Evolutionary conservation across 495 filamentous ascomycete genomes (phyloP).

Genomic region (Penicillium coprophilum): DNA sequence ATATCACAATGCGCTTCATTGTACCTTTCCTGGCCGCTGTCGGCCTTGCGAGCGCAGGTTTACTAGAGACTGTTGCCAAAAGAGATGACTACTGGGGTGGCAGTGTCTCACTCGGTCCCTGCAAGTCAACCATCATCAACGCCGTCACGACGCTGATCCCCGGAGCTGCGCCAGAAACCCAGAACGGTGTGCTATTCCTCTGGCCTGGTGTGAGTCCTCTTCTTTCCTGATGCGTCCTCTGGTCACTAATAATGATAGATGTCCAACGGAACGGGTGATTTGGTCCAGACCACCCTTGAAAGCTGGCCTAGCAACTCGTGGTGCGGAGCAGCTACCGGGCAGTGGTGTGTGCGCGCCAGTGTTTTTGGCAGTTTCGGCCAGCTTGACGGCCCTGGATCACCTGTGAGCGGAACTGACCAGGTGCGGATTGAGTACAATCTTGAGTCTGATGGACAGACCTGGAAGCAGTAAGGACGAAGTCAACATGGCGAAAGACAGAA

Average conservation of each 20-base stretch:
- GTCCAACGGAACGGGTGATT: conserved; percentile 46
- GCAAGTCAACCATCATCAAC: conserved; percentile 39
- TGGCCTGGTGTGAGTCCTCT: conserved; percentile 33
- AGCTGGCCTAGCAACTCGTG: conserved; percentile 36
- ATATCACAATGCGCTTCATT: conserved; percentile 10
- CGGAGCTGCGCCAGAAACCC: conserved; percentile 35
- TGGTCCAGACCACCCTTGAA: conserved; percentile 41
- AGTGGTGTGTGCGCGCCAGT: conserved; percentile 45
- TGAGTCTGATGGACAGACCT: conserved; percentile 33
- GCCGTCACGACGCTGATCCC: conserved; percentile 45
- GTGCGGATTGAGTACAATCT: conserved; percentile 39
- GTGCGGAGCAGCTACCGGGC: conserved; percentile 34
- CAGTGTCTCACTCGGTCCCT: conserved; percentile 41
- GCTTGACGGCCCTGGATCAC: conserved; percentile 29
- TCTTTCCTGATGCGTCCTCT: neutral
- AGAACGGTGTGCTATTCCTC: conserved; percentile 40
- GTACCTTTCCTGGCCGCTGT: conserved; percentile 8
- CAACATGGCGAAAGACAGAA: neutral
- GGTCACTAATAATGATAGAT: conserved; percentile 16
- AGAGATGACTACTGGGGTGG: conserved; percentile 39
- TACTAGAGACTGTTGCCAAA: conserved; percentile 14
- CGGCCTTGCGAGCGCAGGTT: conserved; percentile 12
- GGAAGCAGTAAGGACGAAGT: conserved; percentile 30
- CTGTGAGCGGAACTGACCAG: conserved; percentile 32
- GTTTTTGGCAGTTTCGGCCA: conserved; percentile 43